Base-by-base conservation (phyloP, 768 basidiomycete genomes). In the Candolleomyces efflorescens region DNA sequence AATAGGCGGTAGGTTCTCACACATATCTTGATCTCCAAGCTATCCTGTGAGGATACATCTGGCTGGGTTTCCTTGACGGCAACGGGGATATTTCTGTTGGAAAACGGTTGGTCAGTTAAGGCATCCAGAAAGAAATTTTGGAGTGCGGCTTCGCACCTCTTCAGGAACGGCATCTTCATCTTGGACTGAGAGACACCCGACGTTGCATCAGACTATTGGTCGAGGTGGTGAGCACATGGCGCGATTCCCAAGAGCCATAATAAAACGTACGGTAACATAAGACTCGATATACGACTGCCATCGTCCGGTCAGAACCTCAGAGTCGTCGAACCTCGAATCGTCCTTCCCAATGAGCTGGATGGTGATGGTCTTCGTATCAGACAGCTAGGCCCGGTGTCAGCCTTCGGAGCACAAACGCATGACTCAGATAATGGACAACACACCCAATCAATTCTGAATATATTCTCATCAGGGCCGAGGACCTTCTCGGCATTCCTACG, bases 371-470 rank as follows among this genome's bases (percentile, higher is more conserved):
- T 83, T 89, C 9, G 82, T 76, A 49, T 84, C 81, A 1, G 85
- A 81, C 2, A 88, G 73, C 90, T 92, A 59, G 12, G 55, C 20
- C 22, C 39, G 51, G 17, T 20, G 22, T 27, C 13, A 41, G 45
- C 55, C 5, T 24, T 55, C 15, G 22, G 43, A 17, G 37, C 17
- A 17, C 37, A 43, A 9, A 7, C 9, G 18, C 37, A 24, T 22
- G n/a, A n/a, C n/a, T n/a, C 3, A 44, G 20, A 20, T n/a, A 27
- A 12, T 15, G 11, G 39, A 43, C 26, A 22, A 55, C 81, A 17
- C 63, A 90, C 90, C 89, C 90, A 92, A 65, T 90, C 89, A 27
- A 92, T 81, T 5, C 89, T 78, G 72, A 90, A 91, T 13, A 91
- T 69, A 64, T 90, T 89, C 65, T 91, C 89, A 59, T 91, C 90